Percentiles rank a stretch among this genome's conserved stretches.
Conservation (phyloP, 164 flowering plant species). For the Chloranthus sessilifolius region DNA sequence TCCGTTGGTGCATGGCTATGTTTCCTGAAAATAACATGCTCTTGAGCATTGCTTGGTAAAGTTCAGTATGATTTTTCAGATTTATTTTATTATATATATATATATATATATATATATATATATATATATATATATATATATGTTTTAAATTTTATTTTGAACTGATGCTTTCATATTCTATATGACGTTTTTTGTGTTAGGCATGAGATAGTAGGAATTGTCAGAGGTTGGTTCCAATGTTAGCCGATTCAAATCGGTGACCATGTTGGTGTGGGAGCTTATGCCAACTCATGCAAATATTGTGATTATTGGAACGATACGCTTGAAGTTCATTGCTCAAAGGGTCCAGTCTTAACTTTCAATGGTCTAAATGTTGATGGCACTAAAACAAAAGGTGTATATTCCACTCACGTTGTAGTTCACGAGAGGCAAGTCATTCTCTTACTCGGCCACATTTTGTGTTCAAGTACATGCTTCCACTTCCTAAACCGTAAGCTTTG, state of each 20-base stretch:
- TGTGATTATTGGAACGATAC: constrained; percentile 64
- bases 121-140: too few relatives aligned
- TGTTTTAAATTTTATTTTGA: too few relatives aligned
- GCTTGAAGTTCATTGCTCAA: constrained; percentile 49
- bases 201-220: constrained; percentile 86
- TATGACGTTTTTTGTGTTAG: constrained; percentile 24
- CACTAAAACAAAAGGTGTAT: constrained; percentile 79
- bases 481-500: too few relatives aligned
- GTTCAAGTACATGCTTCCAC: too few relatives aligned
- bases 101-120: too few relatives aligned
- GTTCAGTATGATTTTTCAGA: too few relatives aligned
- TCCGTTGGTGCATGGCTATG: constrained; percentile 79
- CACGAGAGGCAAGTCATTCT: constrained; percentile 49
- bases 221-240: constrained; percentile 66
- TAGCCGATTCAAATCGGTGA: constrained; percentile 64
- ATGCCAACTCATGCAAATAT: constrained; percentile 73
- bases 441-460: background rate
- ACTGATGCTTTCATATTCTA: background rate
- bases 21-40: background rate
- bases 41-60: too few relatives aligned
- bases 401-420: constrained; percentile 60
- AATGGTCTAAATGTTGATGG: constrained; percentile 70
- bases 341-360: constrained; percentile 49
- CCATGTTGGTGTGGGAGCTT: constrained; percentile 84
- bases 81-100: too few relatives aligned